Percentiles rank a stretch among this genome's conserved stretches.
Conservation (phyloP, 2,329 filamentous ascomycete genomes). For the Aspergillus melleus region DNA sequence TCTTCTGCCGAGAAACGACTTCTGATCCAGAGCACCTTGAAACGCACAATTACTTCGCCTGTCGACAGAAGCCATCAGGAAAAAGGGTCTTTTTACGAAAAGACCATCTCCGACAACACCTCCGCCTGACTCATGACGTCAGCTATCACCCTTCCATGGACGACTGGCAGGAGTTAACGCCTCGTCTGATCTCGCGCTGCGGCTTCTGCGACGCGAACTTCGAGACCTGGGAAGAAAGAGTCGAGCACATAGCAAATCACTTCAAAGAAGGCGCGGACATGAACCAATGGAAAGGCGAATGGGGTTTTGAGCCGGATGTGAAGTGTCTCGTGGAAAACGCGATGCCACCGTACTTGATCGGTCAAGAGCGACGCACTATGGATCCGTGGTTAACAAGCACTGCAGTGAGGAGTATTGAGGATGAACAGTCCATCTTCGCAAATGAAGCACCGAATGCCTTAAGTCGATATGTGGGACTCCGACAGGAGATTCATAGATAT, state of each 20-base stretch:
- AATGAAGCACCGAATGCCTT: background rate
- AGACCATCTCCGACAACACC: constrained; percentile 58
- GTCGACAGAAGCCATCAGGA: constrained; percentile 56
- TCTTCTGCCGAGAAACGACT: constrained; percentile 54
- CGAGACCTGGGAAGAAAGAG: constrained; percentile 35
- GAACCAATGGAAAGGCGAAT: constrained; percentile 37
- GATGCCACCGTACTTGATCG: constrained; percentile 35
- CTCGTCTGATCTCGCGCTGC: constrained; percentile 47
- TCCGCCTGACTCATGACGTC: constrained; percentile 56
- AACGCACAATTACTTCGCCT: constrained; percentile 55
- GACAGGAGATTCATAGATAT: background rate
- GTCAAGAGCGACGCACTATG: constrained; percentile 25
- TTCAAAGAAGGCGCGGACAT: constrained; percentile 36
- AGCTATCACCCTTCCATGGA: constrained; percentile 54
- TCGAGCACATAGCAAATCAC: constrained; percentile 37
- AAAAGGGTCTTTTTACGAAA: constrained; percentile 60
- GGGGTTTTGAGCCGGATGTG: constrained; percentile 37
- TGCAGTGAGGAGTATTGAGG: background rate
- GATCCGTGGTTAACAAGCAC: constrained; percentile 21
- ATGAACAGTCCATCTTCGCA: background rate
- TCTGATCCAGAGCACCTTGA: constrained; percentile 55
- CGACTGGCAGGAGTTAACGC: constrained; percentile 53
- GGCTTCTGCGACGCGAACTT: constrained; percentile 35
- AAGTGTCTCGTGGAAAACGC: constrained; percentile 31
- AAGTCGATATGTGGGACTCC: background rate